phyloP scores from a whole-genome alignment of 2,329 filamentous ascomycete species.

The Lizonia empirigonia region DNA sequence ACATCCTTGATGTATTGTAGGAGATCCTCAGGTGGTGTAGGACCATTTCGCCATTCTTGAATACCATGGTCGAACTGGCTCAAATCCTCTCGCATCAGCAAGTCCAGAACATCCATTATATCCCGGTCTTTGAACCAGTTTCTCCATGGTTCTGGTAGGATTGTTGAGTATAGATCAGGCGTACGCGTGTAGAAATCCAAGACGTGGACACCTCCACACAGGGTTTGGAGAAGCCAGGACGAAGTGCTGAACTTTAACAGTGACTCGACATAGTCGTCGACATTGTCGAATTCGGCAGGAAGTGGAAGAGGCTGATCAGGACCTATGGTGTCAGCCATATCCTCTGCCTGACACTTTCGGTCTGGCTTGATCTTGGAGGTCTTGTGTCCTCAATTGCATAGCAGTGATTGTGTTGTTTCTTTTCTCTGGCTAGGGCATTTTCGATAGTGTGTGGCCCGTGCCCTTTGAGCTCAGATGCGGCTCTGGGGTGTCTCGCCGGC shows the following conservation, averaged over 20 bases:
- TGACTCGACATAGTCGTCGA: conserved; percentile 78
- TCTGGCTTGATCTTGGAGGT: conserved; percentile 7
- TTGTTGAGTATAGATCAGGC: conserved; percentile 78
- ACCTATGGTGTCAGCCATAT: conserved; percentile 49
- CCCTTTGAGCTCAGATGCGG: conserved; percentile 4
- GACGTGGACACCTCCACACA: conserved; percentile 98
- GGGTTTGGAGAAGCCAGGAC: conserved; percentile 77
- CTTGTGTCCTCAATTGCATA: conserved; percentile 16
- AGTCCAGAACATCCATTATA: conserved; percentile 76
- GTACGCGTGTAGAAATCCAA: conserved; percentile 92
- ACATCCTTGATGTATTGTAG: conserved; percentile 75
- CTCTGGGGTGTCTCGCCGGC: conserved; percentile 4
- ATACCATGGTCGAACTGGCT: conserved; percentile 39
- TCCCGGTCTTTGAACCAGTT: conserved; percentile 73
- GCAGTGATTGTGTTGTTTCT: conserved; percentile 13
- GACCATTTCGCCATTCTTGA: conserved; percentile 51
- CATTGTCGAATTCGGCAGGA: conserved; percentile 68
- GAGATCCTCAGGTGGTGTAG: conserved; percentile 61
- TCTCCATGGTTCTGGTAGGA: conserved; percentile 82
- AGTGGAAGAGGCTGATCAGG: conserved; percentile 67
- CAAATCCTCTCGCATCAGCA: conserved; percentile 80
- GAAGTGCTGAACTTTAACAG: conserved; percentile 77
- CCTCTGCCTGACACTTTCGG: conserved; percentile 3
- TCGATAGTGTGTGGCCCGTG: conserved; percentile 17
- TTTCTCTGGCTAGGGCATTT: conserved; percentile 16